Conservation (phyloP, 331 rosid genomes). For the Arachis monticola region DNA sequence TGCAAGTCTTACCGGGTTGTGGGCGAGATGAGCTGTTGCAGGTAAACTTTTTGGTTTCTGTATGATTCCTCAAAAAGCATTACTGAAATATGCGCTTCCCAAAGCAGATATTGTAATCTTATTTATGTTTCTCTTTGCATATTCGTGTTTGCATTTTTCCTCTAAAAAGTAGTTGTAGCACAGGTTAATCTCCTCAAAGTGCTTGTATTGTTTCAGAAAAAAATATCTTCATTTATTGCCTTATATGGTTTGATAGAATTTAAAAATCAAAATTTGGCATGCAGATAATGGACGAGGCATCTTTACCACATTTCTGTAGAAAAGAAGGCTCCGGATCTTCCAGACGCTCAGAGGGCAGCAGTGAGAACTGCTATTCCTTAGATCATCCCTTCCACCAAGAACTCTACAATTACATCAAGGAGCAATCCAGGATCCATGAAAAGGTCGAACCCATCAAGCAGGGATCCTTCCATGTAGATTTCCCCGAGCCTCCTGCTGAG, state of each 20-base stretch:
- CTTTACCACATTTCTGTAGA: slow-evolving; percentile 89
- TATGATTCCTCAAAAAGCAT: background rate
- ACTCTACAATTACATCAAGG: slow-evolving; percentile 71
- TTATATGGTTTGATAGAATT: slow-evolving; percentile 15
- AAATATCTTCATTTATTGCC: background rate
- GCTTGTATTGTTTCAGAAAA: slow-evolving; percentile 4
- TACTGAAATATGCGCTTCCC: background rate
- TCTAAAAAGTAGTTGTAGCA: background rate
- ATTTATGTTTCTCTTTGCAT: background rate
- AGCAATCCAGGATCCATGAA: slow-evolving; percentile 50
- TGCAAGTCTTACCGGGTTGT: slow-evolving; percentile 78
- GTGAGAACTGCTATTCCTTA: slow-evolving; percentile 67
- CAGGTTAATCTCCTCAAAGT: slow-evolving; percentile 13
- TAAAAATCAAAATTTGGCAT: slow-evolving; percentile 31
- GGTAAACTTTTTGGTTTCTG: slow-evolving; percentile 43
- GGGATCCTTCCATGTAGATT: slow-evolving; percentile 81
- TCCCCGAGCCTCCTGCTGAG: slow-evolving; percentile 68
- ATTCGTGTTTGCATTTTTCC: background rate
- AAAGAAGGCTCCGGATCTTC: slow-evolving; percentile 79
- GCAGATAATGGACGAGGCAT: slow-evolving; percentile 81
- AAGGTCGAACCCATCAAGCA: slow-evolving; percentile 54
- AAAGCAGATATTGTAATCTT: background rate
- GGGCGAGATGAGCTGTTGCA: slow-evolving; percentile 87
- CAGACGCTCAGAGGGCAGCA: slow-evolving; percentile 48
- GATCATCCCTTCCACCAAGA: slow-evolving; percentile 84